Evolutionary conservation across 75 land plant genomes (phyloP).

Genomic region (Gnetum montanum): DNA sequence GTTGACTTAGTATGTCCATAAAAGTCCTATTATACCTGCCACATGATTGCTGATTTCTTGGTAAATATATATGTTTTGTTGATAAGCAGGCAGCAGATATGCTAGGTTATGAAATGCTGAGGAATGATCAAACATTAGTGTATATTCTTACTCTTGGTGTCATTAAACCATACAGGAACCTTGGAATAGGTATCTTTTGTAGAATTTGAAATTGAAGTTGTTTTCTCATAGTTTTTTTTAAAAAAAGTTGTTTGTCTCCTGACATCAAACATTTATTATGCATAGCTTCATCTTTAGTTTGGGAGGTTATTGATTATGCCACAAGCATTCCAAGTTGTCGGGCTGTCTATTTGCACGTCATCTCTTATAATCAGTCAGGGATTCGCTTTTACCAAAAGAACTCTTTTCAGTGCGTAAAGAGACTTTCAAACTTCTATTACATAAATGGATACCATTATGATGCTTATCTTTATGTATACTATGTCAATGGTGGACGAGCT

Average conservation of each 20-base stretch:
- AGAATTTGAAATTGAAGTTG: background rate
- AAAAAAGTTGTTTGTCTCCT: background rate
- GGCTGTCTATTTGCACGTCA: slow-evolving; percentile 92
- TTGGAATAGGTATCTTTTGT: slow-evolving; percentile 66
- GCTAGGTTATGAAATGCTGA: slow-evolving; percentile 51
- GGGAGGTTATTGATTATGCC: slow-evolving; percentile 83
- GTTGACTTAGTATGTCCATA: too few species aligned
- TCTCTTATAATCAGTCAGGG: slow-evolving; percentile 77
- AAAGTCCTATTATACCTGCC: too few species aligned
- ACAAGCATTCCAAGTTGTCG: slow-evolving; percentile 52
- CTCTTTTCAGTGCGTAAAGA: slow-evolving; percentile 72
- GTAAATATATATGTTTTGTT: too few species aligned
- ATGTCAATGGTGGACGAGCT: slow-evolving; percentile 91
- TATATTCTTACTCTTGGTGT: slow-evolving; percentile 98
- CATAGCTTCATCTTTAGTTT: slow-evolving; percentile 78
- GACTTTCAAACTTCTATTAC: slow-evolving; percentile 63
- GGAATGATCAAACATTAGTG: slow-evolving; percentile 56
- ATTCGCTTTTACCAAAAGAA: slow-evolving; percentile 85
- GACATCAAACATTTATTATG: slow-evolving; percentile 1
- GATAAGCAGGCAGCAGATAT: slow-evolving; percentile 75
- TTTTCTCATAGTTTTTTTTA: background rate
- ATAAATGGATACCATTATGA: slow-evolving; percentile 83
- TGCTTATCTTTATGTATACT: slow-evolving; percentile 79
- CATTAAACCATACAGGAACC: slow-evolving; percentile 62
- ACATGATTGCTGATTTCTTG: too few species aligned